Base-by-base conservation (phyloP, 2,329 filamentous ascomycete species). In the Dactylellina cionopaga region DNA sequence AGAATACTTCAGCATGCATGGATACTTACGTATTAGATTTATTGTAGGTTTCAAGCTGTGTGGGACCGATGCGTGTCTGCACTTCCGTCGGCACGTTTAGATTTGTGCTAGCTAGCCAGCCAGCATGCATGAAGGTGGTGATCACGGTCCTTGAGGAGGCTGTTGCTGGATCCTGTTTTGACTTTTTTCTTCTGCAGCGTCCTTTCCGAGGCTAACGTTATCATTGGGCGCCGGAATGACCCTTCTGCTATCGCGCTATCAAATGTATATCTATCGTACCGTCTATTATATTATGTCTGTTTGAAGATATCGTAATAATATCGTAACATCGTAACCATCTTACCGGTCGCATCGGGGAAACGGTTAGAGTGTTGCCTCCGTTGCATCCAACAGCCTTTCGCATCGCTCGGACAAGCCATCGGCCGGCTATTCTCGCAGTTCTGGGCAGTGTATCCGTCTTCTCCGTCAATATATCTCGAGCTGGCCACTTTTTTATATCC, bases 281-380 rank as follows among this genome's bases (percentile, higher is more conserved):
- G n/a, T n/a, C n/a, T n/a, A n/a, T n/a, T n/a, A n/a, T n/a, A n/a
- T n/a, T n/a, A n/a, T n/a, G n/a, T n/a, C n/a, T n/a, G n/a, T n/a
- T n/a, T n/a, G n/a, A n/a, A n/a, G n/a, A n/a, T n/a, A n/a, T n/a
- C n/a, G n/a, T n/a, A 46, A 46, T 46, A 22, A 5, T 13, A 47
- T 15, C 9, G 13, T 13, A 33, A 35, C 7, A 3, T 37, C 47
- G 15, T 35, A n/a, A n/a, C n/a, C n/a, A n/a, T n/a, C n/a, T n/a
- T n/a, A n/a, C n/a, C 51, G 51, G 51, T 55, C 51, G 51, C 51
- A 55, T 52, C 15, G 17, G 17, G n/a, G n/a, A n/a, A n/a, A 55
- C 29, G 15, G 51, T 19, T 37, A 13, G 31, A 27, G 51, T 55
- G 51, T 55, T 55, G 51, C 51, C 46, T n/a, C n/a, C n/a, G n/a